Evolutionary conservation across 768 basidiomycete species (phyloP).

Genomic region (Pleurotus sapidus): DNA sequence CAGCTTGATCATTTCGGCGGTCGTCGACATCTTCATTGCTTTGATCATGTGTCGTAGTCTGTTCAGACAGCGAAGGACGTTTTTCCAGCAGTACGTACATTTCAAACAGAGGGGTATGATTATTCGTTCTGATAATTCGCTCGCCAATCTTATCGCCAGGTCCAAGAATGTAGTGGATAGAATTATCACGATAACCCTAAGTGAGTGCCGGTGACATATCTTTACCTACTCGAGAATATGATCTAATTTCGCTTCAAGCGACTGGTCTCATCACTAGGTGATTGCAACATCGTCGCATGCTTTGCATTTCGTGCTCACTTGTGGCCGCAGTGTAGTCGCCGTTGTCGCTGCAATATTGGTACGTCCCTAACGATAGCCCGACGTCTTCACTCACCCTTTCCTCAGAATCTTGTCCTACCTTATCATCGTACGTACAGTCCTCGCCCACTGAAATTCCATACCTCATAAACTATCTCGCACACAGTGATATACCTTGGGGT

Average conservation of each 20-base stretch:
- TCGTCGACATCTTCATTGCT: slow-evolving; percentile 28
- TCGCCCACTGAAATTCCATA: background rate
- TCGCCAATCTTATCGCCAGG: background rate
- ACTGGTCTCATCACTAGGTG: background rate
- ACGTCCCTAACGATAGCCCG: background rate
- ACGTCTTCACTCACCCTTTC: background rate
- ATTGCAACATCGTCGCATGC: too few species aligned
- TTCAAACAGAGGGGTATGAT: too few species aligned
- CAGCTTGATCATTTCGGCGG: slow-evolving; percentile 23
- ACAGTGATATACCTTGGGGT: slow-evolving; percentile 2
- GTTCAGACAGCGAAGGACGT: slow-evolving; percentile 17
- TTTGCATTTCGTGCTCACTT: background rate
- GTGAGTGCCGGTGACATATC: background rate
- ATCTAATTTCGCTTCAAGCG: background rate
- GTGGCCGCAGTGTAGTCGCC: background rate
- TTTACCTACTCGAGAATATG: background rate
- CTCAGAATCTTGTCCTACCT: background rate
- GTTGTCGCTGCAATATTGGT: background rate
- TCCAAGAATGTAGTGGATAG: background rate
- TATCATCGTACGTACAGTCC: background rate
- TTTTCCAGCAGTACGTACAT: slow-evolving; percentile 4
- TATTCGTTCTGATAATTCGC: too few species aligned
- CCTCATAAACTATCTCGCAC: background rate
- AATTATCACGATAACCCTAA: background rate
- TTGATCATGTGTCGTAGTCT: slow-evolving; percentile 30